Conservation (phyloP, 2,329 filamentous ascomycete genomes). For the Fusarium xylarioides region DNA sequence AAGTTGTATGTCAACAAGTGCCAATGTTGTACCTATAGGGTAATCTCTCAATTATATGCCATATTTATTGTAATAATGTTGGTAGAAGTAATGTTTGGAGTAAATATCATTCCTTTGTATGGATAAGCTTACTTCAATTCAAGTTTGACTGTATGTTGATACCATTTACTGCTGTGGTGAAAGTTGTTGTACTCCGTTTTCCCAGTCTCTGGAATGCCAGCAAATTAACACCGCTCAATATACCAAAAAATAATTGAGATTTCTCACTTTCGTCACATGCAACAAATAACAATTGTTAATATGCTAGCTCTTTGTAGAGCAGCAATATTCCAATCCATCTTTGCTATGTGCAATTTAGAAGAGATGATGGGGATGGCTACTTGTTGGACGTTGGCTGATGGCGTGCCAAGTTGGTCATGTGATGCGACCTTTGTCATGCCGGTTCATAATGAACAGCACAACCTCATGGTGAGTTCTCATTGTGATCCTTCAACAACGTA, state of each 20-base stretch:
- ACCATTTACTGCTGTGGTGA: accelerated
- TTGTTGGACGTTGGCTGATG: neutral
- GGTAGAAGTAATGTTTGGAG: neutral
- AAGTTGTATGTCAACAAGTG: neutral
- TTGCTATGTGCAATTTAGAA: neutral
- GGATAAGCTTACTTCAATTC: no score
- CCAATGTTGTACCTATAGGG: neutral
- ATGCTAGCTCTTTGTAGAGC: no score
- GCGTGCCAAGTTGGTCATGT: slow-evolving; percentile 9
- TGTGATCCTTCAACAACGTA: neutral
- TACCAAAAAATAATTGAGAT: neutral
- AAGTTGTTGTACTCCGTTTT: accelerated
- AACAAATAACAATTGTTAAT: neutral
- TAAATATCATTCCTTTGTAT: accelerated
- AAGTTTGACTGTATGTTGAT: neutral
- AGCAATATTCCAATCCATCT: accelerated
- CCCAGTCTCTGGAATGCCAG: accelerated
- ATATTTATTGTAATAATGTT: no score
- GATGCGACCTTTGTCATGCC: neutral
- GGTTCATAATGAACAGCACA: neutral
- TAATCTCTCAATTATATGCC: neutral
- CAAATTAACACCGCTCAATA: accelerated
- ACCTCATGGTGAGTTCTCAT: neutral
- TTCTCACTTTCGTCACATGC: accelerated
- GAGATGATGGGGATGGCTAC: neutral